Base-by-base conservation (phyloP, 345 rosid genomes). In the Turnera subulata region DNA sequence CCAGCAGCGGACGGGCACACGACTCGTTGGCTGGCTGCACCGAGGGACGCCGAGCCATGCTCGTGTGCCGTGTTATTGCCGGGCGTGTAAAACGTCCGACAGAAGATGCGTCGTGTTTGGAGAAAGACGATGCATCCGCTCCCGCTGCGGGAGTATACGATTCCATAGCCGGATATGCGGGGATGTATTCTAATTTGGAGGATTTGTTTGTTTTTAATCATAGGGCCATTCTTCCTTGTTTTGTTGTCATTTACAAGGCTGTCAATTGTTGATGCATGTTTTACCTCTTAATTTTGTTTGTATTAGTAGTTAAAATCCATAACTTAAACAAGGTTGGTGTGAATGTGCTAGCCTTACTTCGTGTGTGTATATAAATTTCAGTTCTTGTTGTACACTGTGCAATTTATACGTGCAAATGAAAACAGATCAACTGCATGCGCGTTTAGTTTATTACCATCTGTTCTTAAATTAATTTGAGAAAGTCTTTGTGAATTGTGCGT, bases 1-100 rank as follows among this genome's bases (percentile, higher is more conserved):
- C 97, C n/a, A 89, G 96, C 42, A 93, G 99, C 56, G 96, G 99
- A 6, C 78, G 93, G 79, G 97, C 97, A 48, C 97, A 93, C 61
- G 97, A 93, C 52, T 83, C 82, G 3, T 56, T 86, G 47, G 45
- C 16, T 20, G 65, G 72, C 4, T 73, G 84, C 69, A 72, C 69
- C 43, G 91, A 80, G n/a, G 86, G 76, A 8, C 75, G 85, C 14
- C 81, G 86, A 63, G 99, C 89, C 32, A 93, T 93, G 99, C 75
- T 93, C 45, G 97, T 93, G 49, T 89, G 99, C 39, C 97, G 99
- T 6, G 99, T 93, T 73, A 87, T 93, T 6, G 97, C 99, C 0
- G 99, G 99, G 20, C 80, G 85, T 48, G 94, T 89, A 54, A 82
- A 69, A 65, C 79, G 82, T 2, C 62, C 62, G 67, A 69, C 68